Evolutionary conservation across 192 early-diverging fungal species (phyloP), one percentile per base, ranked within the genome.

Genomic region (Coemansia sp.): DNA sequence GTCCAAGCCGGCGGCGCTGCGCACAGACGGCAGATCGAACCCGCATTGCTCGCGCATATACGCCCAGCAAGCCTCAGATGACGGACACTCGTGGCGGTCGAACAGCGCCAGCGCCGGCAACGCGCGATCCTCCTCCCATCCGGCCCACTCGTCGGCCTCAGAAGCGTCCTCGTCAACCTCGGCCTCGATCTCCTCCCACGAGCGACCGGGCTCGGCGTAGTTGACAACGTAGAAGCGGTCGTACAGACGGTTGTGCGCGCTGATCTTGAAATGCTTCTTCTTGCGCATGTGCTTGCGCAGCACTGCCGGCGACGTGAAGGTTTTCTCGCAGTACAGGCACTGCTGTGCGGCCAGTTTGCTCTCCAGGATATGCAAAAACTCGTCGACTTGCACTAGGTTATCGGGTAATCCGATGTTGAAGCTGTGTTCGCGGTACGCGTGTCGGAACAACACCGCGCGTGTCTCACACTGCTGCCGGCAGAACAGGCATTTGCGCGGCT

Each of bases 261-360:
- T 90, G 69, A 97, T 92, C 73, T 92, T 90, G 71, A 96, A 96
- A 73, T 97, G 94, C 80, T 93, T 95, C 87, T 95, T 97, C 77
- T 97, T 97, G 64, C 94, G 89, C 94, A 97, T 97, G 57, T 97
- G 94, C 73, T 93, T 92, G 53, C 94, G 84, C 61, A 97, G 78
- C 18, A 95, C 92, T 0, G 90, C 89, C 11, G 86, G 78, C 11
- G 90, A 87, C 18, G 90, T 92, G 67, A 95, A 97, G 14, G 83
- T 88, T 74, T 92, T 93, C 74, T 97, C 94, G 70, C 94, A 97
- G 74, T 94, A 97, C 48, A 95, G 80, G 57, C 94, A 97, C 64
- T 89, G 86, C 17, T 89, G 73, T 22, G 76, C 80, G 11, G 80
- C 80, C 50, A 95, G 71, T 43, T 92, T 91, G 27, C 66, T 60